Evolutionary conservation across 208 protist genomes (phyloP).

Genomic region (Acanthamoeba healyi): DNA sequence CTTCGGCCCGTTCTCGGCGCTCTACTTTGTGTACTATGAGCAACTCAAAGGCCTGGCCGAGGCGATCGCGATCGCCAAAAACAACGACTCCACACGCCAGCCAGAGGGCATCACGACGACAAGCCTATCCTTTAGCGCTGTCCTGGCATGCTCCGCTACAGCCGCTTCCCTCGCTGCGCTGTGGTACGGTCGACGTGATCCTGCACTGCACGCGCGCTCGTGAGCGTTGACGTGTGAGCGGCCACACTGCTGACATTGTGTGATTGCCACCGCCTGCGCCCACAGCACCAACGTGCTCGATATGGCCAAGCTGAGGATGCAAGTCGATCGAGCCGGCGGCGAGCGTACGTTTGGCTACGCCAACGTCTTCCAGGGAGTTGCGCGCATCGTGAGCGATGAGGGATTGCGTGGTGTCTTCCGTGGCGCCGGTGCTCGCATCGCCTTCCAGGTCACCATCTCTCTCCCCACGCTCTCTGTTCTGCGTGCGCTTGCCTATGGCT

Average conservation of each 20-base stretch:
- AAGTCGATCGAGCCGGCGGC: constrained; percentile 91
- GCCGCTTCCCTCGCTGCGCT: constrained; percentile 28
- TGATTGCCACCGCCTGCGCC: too few relatives aligned
- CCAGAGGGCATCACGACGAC: not conserved
- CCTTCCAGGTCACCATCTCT: constrained; percentile 25
- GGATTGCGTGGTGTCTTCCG: constrained; percentile 14
- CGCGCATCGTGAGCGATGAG: not conserved
- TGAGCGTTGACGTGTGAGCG: too few relatives aligned
- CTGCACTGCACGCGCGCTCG: not conserved
- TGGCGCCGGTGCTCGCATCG: constrained; percentile 32
- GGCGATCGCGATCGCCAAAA: not conserved
- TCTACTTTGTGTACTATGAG: constrained; percentile 94
- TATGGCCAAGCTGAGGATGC: constrained; percentile 93
- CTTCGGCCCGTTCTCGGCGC: constrained; percentile 94
- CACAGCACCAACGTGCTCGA: constrained; percentile 93
- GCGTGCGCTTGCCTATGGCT: too few relatives aligned
- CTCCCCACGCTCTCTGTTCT: too few relatives aligned
- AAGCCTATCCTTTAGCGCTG: not conserved
- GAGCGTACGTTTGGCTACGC: constrained; percentile 20
- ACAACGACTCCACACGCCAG: too few relatives aligned
- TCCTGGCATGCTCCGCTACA: not conserved
- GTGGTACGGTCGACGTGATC: not conserved
- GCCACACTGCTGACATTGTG: too few relatives aligned
- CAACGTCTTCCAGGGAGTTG: constrained; percentile 30
- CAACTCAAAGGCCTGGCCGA: constrained; percentile 84